A percentile compares a stretch with the other conserved stretches of the same genome.
These are phyloP conservation scores for Lachnellula hyalina DNA, from an alignment of 2,329 filamentous ascomycete genomes.

Conservation along the genomic window DNA sequence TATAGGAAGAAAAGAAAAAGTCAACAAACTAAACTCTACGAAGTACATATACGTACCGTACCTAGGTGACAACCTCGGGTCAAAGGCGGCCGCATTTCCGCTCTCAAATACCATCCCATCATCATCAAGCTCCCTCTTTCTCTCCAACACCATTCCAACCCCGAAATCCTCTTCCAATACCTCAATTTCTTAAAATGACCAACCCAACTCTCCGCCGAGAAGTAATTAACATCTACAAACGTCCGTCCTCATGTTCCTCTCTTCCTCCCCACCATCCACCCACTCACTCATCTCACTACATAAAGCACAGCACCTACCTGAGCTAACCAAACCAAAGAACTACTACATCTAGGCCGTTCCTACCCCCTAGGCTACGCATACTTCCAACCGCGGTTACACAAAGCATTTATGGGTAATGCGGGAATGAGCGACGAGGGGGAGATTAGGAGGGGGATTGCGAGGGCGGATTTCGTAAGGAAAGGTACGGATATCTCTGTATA, in stretches of 20 bases:
- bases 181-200: neutral
- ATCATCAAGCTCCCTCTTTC: neutral
- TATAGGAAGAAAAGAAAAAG: neutral
- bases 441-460: conserved; percentile 69
- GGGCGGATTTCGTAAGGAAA: conserved; percentile 87
- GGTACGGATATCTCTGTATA: conserved; percentile 42
- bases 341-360: conserved; percentile 76
- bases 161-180: neutral
- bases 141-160: neutral
- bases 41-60: no score
- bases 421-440: conserved; percentile 64
- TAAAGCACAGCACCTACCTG: neutral
- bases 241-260: conserved; percentile 37
- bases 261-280: neutral
- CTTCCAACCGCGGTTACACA: conserved; percentile 75
- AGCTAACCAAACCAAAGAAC: conserved; percentile 48
- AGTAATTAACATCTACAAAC: conserved; percentile 87
- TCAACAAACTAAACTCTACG: neutral
- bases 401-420: conserved; percentile 75
- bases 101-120: neutral
- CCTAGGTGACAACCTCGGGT: neutral
- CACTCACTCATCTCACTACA: neutral
- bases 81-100: neutral
- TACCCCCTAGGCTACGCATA: conserved; percentile 83
- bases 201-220: conserved; percentile 57